phyloP scores from a whole-genome alignment of 352 stramenopile genomes.

The Phytophthora lateralis region DNA sequence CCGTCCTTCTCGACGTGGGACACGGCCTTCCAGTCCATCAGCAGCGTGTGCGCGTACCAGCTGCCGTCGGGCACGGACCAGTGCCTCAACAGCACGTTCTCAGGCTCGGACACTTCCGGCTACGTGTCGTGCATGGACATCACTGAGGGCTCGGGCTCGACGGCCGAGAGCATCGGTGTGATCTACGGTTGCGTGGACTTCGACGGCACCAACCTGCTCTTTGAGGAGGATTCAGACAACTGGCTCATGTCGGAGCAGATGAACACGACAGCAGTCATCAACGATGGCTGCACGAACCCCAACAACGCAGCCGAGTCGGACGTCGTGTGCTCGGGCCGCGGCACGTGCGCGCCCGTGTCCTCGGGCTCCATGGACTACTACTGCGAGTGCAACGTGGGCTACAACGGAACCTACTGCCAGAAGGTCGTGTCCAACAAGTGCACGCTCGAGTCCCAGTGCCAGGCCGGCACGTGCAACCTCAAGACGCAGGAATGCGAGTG shows the following conservation, averaged over 20 bases:
- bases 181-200: conserved; percentile 87
- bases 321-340: conserved; percentile 78
- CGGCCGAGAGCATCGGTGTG: conserved; percentile 42
- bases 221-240: conserved; percentile 54
- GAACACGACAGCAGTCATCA: conserved; percentile 67
- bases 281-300: conserved; percentile 65
- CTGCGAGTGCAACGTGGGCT: conserved; percentile 77
- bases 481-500: conserved; percentile 69
- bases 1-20: conserved; percentile 80
- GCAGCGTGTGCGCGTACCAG: conserved; percentile 73
- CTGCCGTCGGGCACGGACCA: conserved; percentile 50
- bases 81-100: conserved; percentile 42
- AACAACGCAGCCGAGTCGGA: conserved; percentile 57
- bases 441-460: conserved; percentile 65
- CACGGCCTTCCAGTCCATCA: conserved; percentile 63
- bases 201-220: conserved; percentile 63
- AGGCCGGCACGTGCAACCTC: conserved; percentile 70
- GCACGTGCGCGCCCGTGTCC: conserved; percentile 59
- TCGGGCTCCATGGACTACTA: conserved; percentile 56
- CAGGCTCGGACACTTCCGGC: conserved; percentile 29
- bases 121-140: conserved; percentile 49
- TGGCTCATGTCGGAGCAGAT: conserved; percentile 54
- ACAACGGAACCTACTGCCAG: conserved; percentile 80
- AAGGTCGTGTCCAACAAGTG: conserved; percentile 78
- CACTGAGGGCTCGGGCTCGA: conserved; percentile 39